Evolutionary conservation across 805 yeast species (phyloP).

Genomic region (Ogataea polymorpha): DNA sequence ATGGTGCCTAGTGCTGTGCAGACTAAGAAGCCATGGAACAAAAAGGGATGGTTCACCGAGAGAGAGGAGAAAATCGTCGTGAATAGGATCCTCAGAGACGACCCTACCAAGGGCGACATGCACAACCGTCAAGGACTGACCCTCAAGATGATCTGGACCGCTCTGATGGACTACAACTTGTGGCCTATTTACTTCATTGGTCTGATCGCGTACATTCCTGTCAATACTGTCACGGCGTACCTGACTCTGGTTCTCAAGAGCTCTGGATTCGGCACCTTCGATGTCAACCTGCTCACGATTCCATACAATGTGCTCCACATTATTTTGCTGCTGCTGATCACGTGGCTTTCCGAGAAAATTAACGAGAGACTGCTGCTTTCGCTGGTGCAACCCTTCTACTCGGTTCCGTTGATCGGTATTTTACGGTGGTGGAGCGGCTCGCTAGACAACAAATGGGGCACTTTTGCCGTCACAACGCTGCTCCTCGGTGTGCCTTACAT

Average conservation of each 20-base stretch:
- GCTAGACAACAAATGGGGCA: conserved; percentile 27
- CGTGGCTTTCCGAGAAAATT: conserved; percentile 37
- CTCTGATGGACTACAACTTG: conserved; percentile 48
- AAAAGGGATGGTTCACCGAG: conserved; percentile 43
- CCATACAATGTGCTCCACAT: conserved; percentile 44
- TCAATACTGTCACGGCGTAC: conserved; percentile 39
- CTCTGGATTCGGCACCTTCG: conserved; percentile 52
- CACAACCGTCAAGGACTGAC: conserved; percentile 54
- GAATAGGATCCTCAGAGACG: conserved; percentile 58
- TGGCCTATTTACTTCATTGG: conserved; percentile 55
- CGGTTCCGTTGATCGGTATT: conserved; percentile 25
- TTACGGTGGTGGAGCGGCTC: conserved; percentile 31
- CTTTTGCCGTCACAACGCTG: conserved; percentile 25
- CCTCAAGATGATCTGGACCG: conserved; percentile 36
- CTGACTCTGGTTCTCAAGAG: conserved; percentile 46
- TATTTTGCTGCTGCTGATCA: conserved; percentile 33
- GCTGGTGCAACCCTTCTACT: conserved; percentile 26
- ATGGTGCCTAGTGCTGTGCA: conserved; percentile 37
- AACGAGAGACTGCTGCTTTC: conserved; percentile 27
- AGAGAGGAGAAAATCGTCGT: conserved; percentile 57
- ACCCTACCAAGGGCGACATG: conserved; percentile 64
- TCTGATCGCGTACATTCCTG: conserved; percentile 38
- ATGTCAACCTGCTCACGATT: conserved; percentile 50
- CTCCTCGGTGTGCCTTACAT: conserved; percentile 43
- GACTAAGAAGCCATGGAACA: conserved; percentile 28